Conservation (phyloP, 495 filamentous ascomycete species). For the Usnea hakonensis region DNA sequence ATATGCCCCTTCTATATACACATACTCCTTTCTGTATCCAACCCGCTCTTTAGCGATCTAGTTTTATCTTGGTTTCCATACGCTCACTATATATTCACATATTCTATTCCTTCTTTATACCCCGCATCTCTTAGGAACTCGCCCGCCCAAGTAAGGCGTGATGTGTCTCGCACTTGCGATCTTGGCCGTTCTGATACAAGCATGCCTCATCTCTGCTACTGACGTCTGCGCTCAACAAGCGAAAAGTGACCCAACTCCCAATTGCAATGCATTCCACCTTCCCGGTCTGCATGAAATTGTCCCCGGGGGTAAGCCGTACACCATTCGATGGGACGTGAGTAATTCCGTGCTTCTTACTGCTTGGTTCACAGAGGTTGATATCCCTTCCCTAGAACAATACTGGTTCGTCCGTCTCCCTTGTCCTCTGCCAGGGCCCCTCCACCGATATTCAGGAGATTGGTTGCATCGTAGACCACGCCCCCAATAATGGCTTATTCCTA, state of each 20-base stretch:
- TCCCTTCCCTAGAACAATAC: background rate
- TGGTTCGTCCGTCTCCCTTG: slow-evolving; percentile 43
- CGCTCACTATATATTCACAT: background rate
- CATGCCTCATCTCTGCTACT: background rate
- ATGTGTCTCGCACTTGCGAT: background rate
- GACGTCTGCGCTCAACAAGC: background rate
- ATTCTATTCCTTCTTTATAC: background rate
- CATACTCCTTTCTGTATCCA: background rate
- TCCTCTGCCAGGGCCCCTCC: slow-evolving; percentile 56
- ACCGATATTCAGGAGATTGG: slow-evolving; percentile 47
- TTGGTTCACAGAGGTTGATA: background rate
- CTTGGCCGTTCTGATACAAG: background rate
- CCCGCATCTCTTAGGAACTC: background rate
- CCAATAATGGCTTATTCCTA: slow-evolving; percentile 50
- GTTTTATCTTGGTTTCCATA: background rate
- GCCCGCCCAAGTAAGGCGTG: background rate
- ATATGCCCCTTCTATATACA: background rate
- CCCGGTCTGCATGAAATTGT: slow-evolving; percentile 6
- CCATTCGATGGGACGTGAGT: slow-evolving; percentile 6
- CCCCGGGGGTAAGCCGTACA: background rate
- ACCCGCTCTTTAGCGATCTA: background rate
- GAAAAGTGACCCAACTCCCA: background rate
- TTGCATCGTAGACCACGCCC: slow-evolving; percentile 47
- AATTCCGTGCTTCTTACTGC: background rate
- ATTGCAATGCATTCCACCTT: background rate